phyloP scores from a whole-genome alignment of 257 asterid species.

The Prunella vulgaris region DNA sequence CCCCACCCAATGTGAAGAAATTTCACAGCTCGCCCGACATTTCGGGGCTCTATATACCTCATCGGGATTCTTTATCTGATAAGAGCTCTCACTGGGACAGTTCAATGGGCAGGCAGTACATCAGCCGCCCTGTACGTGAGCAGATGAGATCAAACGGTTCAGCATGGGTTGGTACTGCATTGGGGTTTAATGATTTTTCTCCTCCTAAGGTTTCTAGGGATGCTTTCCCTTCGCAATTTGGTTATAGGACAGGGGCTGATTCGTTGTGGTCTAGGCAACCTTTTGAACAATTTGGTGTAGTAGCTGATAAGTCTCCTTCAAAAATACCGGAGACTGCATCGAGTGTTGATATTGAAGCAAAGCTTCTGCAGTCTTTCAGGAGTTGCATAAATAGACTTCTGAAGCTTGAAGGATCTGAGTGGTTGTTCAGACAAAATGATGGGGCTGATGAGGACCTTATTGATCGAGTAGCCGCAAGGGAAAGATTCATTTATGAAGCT shows the following conservation, averaged over 20 bases:
- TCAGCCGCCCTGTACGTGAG: slow-evolving; percentile 35
- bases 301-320: slow-evolving; percentile 59
- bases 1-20: slow-evolving; percentile 55
- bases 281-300: slow-evolving; percentile 85
- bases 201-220: slow-evolving; percentile 58
- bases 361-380: slow-evolving; percentile 82
- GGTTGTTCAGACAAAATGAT: slow-evolving; percentile 84
- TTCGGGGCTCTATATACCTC: slow-evolving; percentile 67
- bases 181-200: slow-evolving; percentile 44
- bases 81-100: too few species aligned
- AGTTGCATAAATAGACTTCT: slow-evolving; percentile 62
- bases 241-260: slow-evolving; percentile 44
- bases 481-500: slow-evolving; percentile 61
- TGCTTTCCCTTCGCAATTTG: slow-evolving; percentile 44
- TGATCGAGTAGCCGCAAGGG: slow-evolving; percentile 87
- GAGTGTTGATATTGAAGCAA: slow-evolving; percentile 55
- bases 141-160: slow-evolving; percentile 36
- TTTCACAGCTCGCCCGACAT: slow-evolving; percentile 85
- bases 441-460: slow-evolving; percentile 96
- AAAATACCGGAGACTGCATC: slow-evolving; percentile 46
- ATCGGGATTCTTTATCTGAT: slow-evolving; percentile 40
- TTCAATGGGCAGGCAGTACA: slow-evolving; percentile 39
- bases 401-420: slow-evolving; percentile 91
- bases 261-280: slow-evolving; percentile 92
- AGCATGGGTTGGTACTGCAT: slow-evolving; percentile 45